Conservation (phyloP, 169 alveolate genomes). For the Plasmodium vinckei region DNA sequence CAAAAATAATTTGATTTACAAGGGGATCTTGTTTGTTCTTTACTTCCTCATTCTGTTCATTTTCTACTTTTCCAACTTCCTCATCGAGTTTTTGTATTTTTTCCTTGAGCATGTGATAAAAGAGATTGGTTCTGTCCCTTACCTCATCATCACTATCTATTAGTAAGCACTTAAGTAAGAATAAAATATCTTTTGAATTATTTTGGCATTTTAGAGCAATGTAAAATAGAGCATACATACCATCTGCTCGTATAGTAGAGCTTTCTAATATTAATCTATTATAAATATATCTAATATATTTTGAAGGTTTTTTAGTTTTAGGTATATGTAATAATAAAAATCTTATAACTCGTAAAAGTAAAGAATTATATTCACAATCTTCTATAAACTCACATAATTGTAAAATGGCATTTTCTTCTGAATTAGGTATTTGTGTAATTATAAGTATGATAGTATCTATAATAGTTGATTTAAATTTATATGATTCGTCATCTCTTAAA, state of each 20-base stretch:
- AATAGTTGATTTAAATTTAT: slow-evolving; percentile 91
- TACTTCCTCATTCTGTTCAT: slow-evolving; percentile 8
- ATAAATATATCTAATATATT: slow-evolving; percentile 95
- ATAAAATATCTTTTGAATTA: slow-evolving; percentile 79
- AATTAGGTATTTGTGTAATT: slow-evolving; percentile 85
- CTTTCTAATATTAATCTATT: slow-evolving; percentile 97
- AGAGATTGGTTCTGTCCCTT: slow-evolving; percentile 83
- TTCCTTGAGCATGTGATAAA: slow-evolving; percentile 62
- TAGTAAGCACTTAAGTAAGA: slow-evolving; percentile 79
- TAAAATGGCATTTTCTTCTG: slow-evolving; percentile 90
- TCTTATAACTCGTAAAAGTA: slow-evolving; percentile 89
- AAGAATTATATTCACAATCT: slow-evolving; percentile 96
- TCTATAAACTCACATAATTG: slow-evolving; percentile 97
- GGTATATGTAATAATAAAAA: slow-evolving; percentile 94
- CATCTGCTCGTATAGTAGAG: slow-evolving; percentile 97
- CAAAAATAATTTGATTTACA: slow-evolving; percentile 3
- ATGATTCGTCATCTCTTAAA: slow-evolving; percentile 93
- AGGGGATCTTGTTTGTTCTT: background rate
- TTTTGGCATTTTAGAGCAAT: slow-evolving; percentile 87
- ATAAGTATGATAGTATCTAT: slow-evolving; percentile 94
- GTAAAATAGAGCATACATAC: slow-evolving; percentile 95
- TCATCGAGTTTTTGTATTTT: slow-evolving; percentile 46
- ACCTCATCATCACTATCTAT: slow-evolving; percentile 87
- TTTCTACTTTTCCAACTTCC: slow-evolving; percentile 59
- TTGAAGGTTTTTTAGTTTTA: slow-evolving; percentile 91